Percentiles rank a stretch among this genome's conserved stretches.
These are phyloP conservation scores for Aspergillus tubingensis DNA, from an alignment of 2,329 filamentous ascomycete genomes.

Conservation along the genomic window DNA sequence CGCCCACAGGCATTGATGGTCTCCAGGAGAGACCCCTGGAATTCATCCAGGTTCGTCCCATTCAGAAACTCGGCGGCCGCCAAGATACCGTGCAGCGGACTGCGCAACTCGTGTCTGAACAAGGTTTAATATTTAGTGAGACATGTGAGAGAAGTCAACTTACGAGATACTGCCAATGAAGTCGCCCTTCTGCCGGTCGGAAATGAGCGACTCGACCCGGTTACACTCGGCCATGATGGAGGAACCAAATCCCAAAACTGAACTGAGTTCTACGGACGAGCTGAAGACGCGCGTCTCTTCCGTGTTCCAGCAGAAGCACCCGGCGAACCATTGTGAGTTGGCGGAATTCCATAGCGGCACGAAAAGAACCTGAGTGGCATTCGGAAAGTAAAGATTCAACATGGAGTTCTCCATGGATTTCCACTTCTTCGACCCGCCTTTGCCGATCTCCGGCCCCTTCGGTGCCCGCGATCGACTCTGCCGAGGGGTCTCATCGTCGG, in stretches of 20 bases:
- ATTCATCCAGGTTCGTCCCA: slow-evolving; percentile 41
- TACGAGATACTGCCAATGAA: slow-evolving; percentile 48
- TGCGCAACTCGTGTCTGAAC: slow-evolving; percentile 43
- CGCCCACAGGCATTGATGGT: slow-evolving; percentile 46
- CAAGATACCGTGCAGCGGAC: slow-evolving; percentile 46
- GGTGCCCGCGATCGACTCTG: slow-evolving; percentile 11
- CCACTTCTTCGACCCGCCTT: slow-evolving; percentile 29
- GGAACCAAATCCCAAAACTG: slow-evolving; percentile 44
- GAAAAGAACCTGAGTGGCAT: slow-evolving; percentile 52
- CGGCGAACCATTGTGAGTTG: slow-evolving; percentile 50
- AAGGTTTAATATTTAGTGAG: neutral
- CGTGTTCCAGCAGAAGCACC: slow-evolving; percentile 48
- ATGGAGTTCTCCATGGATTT: slow-evolving; percentile 40
- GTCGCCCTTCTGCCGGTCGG: slow-evolving; percentile 47
- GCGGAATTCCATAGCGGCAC: slow-evolving; percentile 55
- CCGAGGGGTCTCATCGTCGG: slow-evolving; percentile 44
- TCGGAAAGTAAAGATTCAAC: slow-evolving; percentile 50
- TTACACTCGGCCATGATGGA: slow-evolving; percentile 48
- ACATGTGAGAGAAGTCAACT: slow-evolving; percentile 1
- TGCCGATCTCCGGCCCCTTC: slow-evolving; percentile 24
- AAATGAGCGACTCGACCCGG: slow-evolving; percentile 45
- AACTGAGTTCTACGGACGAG: slow-evolving; percentile 42
- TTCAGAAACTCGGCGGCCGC: slow-evolving; percentile 46
- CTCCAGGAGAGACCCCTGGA: slow-evolving; percentile 43
- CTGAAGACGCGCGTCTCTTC: slow-evolving; percentile 40